Conservation (phyloP, 164 flowering plant genomes). For the Liquidambar formosana region DNA sequence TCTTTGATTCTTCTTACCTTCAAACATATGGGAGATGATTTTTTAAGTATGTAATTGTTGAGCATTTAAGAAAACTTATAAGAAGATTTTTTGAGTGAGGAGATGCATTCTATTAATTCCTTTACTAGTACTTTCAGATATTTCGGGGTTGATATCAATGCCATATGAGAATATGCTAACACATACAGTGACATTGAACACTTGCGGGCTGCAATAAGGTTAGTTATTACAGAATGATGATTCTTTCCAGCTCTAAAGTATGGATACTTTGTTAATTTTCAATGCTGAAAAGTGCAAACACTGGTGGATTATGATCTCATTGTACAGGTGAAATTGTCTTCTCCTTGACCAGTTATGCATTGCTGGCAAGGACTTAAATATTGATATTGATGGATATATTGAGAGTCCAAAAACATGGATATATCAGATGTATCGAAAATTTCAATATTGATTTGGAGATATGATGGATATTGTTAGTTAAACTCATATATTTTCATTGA, state of each 20-base stretch:
- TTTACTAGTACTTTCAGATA: conserved; percentile 59
- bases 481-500: too few species aligned
- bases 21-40: neutral
- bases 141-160: conserved; percentile 78
- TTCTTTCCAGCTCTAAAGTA: neutral
- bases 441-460: too few species aligned
- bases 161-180: conserved; percentile 72
- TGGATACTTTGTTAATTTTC: neutral
- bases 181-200: conserved; percentile 74
- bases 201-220: conserved; percentile 93
- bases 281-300: neutral
- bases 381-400: too few species aligned
- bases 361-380: too few species aligned
- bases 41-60: neutral
- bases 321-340: too few species aligned
- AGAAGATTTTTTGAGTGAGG: neutral
- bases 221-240: conserved; percentile 8
- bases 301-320: too few species aligned
- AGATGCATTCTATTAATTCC: conserved; percentile 21
- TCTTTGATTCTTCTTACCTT: neutral
- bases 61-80: neutral
- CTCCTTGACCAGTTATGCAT: too few species aligned
- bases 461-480: too few species aligned
- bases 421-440: too few species aligned
- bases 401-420: too few species aligned